Evolutionary conservation across 73 alveolate species (phyloP), one percentile per base, ranked within the genome.

Genomic region (Uronychia setigera): DNA sequence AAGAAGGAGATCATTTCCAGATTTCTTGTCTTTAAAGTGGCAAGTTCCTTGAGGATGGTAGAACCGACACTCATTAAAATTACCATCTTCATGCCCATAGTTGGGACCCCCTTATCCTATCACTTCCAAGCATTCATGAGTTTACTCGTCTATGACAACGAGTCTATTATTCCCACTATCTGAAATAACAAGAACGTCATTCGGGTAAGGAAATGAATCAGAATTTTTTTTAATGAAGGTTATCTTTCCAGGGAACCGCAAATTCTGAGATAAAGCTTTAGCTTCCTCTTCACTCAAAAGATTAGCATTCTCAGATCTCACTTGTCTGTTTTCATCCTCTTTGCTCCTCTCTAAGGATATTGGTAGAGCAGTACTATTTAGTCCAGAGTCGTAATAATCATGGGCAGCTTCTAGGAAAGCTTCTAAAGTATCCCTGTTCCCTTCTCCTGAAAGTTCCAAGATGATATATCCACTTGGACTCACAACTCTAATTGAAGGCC

Each of bases 1-100:
- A 58, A 86, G 78, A 60, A 86, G 75, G 35, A 78, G 79, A 34
- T 86, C 81, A 76, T 79, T 76, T 5, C 90, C 90, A n/a, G n/a
- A n/a, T 33, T 78, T 59, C 19, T 60, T 32, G 33, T 77, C 46
- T 26, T 29, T 60, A 74, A 46, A 86, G 78, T 58, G 81, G 31
- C 80, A n/a, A 58, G 75, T 30, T 58, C 92, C 92, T 32, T 86
- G 79, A 0, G 92, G 82, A 59, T 86, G 92, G 60, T 79, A 76
- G 79, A 86, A 86, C 58, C 74, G 79, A 27, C 88, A 79, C 28
- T 86, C 87, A 14, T 35, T n/a, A 80, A 86, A 86, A 9, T 29
- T 79, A 32, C 92, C 92, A 59, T 86, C 86, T 29, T 58, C 59
- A 28, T 34, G 58, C 14, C 87, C 92, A n/a, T 46, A 19, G n/a